Base-by-base conservation (phyloP, 495 filamentous ascomycete genomes). In the Cercophora newfieldiana region DNA sequence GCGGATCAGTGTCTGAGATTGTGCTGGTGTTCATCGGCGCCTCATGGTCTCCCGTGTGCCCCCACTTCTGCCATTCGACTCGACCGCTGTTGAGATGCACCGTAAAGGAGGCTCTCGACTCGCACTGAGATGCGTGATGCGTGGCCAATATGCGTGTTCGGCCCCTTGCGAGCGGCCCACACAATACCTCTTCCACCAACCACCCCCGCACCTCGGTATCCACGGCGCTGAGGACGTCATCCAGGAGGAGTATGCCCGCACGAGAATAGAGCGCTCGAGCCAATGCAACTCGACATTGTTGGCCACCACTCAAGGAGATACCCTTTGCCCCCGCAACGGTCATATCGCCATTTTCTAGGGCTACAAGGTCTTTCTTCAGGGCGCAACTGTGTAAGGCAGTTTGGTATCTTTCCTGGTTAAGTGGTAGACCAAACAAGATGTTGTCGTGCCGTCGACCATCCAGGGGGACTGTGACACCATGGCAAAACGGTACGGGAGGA, bases 231-330 rank as follows among this genome's bases (percentile, higher is more conserved):
- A 92, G 77, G 5, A 90, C 86, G 69, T 92, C 89, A 70, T 93
- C 90, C 4, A 93, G 80, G 8, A 91, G 73, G 21, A 93, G 72
- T 16, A 90, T 83, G 1, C 82, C 84, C 7, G 88, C 84, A 8
- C 82, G 76, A 48, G 89, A 91, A 68, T 92, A 93, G 2, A 91
- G 79, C 2, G 90, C 90, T 57, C 90, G 81, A 22, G 90, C 90
- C 30, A 33, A 12, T 4, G 30, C 30, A 12, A 33, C 30, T 4
- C 30, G 30, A 4, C 30, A 33, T 33, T 12, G 30, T 33, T 33
- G 30, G 5, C 30, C 30, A 12, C 30, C 30, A 12, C 30, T 33
- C 30, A 33, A 12, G 5, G 4, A 12, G 5, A 33, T 12, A 12
- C 30, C 30, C 30, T 33, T 33, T 4, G 30, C 30, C 1, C 92